phyloP scores from a whole-genome alignment of 2,329 filamentous ascomycete genomes.

The Geosmithia morbida region DNA sequence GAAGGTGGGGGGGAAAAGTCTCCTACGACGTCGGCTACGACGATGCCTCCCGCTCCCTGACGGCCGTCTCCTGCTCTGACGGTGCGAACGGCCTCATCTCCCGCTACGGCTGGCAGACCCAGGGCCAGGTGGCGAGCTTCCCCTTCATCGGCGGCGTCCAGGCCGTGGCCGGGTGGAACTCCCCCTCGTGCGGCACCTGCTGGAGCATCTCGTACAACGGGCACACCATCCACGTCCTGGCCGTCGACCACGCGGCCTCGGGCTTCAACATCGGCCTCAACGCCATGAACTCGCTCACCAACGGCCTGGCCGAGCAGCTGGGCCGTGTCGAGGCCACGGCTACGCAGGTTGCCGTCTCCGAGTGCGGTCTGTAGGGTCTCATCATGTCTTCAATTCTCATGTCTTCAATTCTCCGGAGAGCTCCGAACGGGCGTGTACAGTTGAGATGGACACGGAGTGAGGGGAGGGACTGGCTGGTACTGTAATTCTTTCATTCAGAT shows the following conservation, averaged over 20 bases:
- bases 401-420: too few relatives aligned
- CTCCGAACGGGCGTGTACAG: too few relatives aligned
- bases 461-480: conserved; percentile 6
- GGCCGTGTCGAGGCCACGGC: conserved; percentile 37
- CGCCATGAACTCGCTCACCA: conserved; percentile 42
- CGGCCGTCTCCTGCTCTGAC: conserved; percentile 50
- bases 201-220: conserved; percentile 38
- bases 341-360: conserved; percentile 23
- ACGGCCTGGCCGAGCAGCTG: conserved; percentile 29
- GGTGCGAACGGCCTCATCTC: conserved; percentile 52
- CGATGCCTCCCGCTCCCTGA: conserved; percentile 36
- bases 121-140: conserved; percentile 34
- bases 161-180: conserved; percentile 41
- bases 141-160: conserved; percentile 40
- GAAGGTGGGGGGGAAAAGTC: conserved; percentile 34
- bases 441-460: too few relatives aligned
- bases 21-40: conserved; percentile 65
- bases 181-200: conserved; percentile 42
- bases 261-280: conserved; percentile 43
- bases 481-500: too few relatives aligned
- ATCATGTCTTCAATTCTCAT: too few relatives aligned
- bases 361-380: conserved; percentile 27
- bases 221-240: conserved; percentile 36
- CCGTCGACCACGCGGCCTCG: conserved; percentile 32
- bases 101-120: conserved; percentile 42